Evolutionary conservation across 306 rosid genomes (phyloP).

Genomic region (Lathyrus tuberosus): DNA sequence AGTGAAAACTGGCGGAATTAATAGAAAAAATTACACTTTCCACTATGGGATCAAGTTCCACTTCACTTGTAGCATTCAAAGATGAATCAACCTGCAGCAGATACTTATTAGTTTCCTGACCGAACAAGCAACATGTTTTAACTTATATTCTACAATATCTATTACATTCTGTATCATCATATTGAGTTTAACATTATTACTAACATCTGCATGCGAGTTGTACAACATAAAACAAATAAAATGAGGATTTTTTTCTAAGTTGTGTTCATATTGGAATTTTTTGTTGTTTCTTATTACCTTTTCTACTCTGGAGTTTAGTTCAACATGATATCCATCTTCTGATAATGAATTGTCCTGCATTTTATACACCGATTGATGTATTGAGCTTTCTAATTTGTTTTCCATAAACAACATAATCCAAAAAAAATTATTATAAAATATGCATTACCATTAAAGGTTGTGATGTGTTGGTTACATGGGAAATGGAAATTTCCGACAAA

Average conservation of each 20-base stretch:
- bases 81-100: constrained; percentile 40
- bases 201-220: constrained; percentile 21
- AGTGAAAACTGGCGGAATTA: background rate
- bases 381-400: constrained; percentile 26
- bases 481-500: constrained; percentile 40
- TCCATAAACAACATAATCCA: background rate
- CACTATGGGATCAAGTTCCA: constrained; percentile 20
- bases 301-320: constrained; percentile 38
- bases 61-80: constrained; percentile 30
- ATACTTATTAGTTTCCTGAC: constrained; percentile 25
- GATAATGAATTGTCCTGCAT: constrained; percentile 46
- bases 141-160: constrained; percentile 30
- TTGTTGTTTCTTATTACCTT: constrained; percentile 42
- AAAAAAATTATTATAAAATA: background rate
- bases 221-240: constrained; percentile 30
- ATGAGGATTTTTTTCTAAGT: background rate
- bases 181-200: constrained; percentile 11
- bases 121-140: background rate
- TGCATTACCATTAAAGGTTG: constrained; percentile 26
- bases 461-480: constrained; percentile 29
- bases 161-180: constrained; percentile 32
- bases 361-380: constrained; percentile 15
- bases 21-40: constrained; percentile 37
- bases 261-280: constrained; percentile 17
- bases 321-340: constrained; percentile 22